phyloP scores from a whole-genome alignment of 2,329 filamentous ascomycete genomes.

The Fusarium euwallaceae region DNA sequence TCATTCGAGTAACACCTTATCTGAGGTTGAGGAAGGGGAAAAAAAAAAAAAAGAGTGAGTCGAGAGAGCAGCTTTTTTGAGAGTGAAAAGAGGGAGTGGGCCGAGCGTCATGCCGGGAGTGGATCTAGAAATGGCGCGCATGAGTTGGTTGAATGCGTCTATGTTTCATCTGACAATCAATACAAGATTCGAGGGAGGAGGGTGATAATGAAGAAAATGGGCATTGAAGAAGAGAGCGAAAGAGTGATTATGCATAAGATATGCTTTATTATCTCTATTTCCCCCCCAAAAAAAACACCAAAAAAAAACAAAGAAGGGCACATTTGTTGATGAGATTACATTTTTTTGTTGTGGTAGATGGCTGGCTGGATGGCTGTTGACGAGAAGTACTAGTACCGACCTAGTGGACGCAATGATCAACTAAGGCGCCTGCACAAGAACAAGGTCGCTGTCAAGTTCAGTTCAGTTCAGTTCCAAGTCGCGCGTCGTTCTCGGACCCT shows the following conservation, averaged over 20 bases:
- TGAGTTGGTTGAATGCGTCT: conserved; percentile 31
- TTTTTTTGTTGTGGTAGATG: not conserved
- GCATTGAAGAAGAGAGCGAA: not conserved
- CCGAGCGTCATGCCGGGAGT: not conserved
- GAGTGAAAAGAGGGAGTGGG: conserved; percentile 10
- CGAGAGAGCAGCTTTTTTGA: not conserved
- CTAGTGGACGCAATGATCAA: conserved; percentile 24
- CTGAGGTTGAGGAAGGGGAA: conserved; percentile 28
- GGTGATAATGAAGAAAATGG: not conserved
- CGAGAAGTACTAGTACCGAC: not conserved
- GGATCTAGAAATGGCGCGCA: conserved; percentile 14
- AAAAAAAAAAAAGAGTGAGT: not conserved
- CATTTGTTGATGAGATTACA: not conserved
- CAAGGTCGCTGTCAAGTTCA: not conserved
- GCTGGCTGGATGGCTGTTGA: not conserved
- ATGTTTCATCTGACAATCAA: conserved; percentile 31
- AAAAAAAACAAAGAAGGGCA: not conserved
- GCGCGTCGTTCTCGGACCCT: not conserved
- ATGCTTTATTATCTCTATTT: not conserved
- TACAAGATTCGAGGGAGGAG: conserved; percentile 19
- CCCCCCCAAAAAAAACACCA: too few species aligned
- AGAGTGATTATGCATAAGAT: not conserved
- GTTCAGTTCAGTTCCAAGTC: not conserved
- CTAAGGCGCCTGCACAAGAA: conserved; percentile 3
- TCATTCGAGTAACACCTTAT: conserved; percentile 42